Conservation (phyloP, 805 yeast species). For the Suhomyces prunicola region DNA sequence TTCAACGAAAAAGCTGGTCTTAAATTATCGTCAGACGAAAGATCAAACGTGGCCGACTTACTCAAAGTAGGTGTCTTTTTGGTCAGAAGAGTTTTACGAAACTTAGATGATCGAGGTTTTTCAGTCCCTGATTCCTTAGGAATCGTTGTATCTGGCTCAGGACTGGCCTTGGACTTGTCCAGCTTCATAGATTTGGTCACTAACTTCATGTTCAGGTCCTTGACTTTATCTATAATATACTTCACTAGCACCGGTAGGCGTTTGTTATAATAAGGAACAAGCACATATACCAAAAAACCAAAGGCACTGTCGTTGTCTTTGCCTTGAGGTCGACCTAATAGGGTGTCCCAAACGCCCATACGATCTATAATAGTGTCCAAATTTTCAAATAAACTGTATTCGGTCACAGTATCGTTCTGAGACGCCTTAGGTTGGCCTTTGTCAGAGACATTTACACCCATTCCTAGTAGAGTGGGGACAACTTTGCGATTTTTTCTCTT, state of each 20-base stretch:
- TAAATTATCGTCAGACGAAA: constrained; percentile 17
- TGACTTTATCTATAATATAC: constrained; percentile 45
- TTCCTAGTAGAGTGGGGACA: constrained; percentile 43
- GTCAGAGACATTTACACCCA: constrained; percentile 23
- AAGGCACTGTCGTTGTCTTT: constrained; percentile 35
- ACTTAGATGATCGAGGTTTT: constrained; percentile 1
- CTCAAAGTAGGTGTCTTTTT: constrained; percentile 12
- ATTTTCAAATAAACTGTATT: constrained; percentile 16
- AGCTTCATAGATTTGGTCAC: constrained; percentile 8
- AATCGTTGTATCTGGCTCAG: neutral
- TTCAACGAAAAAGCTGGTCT: constrained; percentile 35
- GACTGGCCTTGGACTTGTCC: constrained; percentile 2
- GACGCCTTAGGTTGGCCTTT: constrained; percentile 2
- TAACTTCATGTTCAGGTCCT: constrained; percentile 42
- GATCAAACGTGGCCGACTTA: constrained; percentile 16
- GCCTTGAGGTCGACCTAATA: constrained; percentile 31
- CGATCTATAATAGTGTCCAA: constrained; percentile 50
- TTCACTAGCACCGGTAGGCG: constrained; percentile 46
- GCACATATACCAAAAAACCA: constrained; percentile 50
- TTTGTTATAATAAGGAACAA: constrained; percentile 52
- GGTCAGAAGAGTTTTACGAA: neutral
- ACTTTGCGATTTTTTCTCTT: constrained; percentile 23
- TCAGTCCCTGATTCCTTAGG: constrained; percentile 6
- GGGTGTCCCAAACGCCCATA: constrained; percentile 51
- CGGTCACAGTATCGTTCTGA: constrained; percentile 1